Base-by-base conservation (phyloP, 805 yeast species). In the Saturnispora mendoncae region DNA sequence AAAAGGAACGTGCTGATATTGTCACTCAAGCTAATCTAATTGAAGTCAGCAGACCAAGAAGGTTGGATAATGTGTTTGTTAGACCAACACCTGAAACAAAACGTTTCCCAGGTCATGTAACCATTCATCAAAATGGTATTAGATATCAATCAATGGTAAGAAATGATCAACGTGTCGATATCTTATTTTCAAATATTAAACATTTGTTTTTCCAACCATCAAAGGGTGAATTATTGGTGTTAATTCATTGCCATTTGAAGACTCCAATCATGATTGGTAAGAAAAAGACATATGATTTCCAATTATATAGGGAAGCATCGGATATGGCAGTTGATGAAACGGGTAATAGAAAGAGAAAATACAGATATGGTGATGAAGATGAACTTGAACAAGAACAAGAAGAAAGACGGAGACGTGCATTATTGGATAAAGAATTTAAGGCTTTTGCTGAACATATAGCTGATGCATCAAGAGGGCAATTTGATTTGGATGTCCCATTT, bases 341-440 rank as follows among this genome's bases (percentile, higher is more conserved):
- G 15, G 95, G 97, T 49, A 88, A 86, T 46, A 80, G 95, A 47
- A 81, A 85, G 66, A 78, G 97, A 62, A 75, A 74, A 50, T 81
- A 80, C 61, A 69, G 80, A 51, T 92, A 92, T 58, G 98, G 98
- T 36, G 98, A 92, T 60, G 98, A 92, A 62, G 98, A 92, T 62
- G 98, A 92, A 65, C 69, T 92, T 49, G 97, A 92, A 64, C 97
- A 90, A 64, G 98, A 92, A 66, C 97, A 90, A 65, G 97, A 92
- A 62, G 98, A 92, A 66, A 80, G 97, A 67, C 74, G 90, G 62
- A 76, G 96, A 64, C 84, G 94, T 54, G 83, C 84, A 19, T 75
- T 85, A 29, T 74, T 92, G 54, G 96, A 92, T 65, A 85, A 83
- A 61, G 97, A 92, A 63, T 92, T 88, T 66, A 80, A 78, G 62